Evolutionary conservation across 345 rosid species (phyloP).

Genomic region (Eucalyptus leucophloia): DNA sequence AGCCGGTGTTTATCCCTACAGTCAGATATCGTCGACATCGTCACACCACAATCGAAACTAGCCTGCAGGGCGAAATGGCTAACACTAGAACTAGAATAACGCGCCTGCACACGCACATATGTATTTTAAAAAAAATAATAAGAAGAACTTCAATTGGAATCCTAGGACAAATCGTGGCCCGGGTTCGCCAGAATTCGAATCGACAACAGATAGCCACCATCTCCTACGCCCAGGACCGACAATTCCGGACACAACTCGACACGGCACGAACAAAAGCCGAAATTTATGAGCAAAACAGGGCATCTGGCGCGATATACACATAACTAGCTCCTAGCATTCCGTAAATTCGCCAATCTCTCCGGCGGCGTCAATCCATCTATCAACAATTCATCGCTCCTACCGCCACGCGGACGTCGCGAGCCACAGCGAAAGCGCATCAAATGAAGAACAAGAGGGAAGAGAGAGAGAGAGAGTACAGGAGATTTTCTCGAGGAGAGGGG

Average conservation of each 20-base stretch:
- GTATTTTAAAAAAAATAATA: not conserved
- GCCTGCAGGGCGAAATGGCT: not conserved
- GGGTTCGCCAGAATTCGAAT: not conserved
- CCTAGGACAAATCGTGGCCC: not conserved
- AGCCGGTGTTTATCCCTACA: conserved; percentile 74
- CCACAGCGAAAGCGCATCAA: not conserved
- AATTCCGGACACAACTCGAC: not conserved
- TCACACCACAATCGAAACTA: not conserved
- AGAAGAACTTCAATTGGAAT: not conserved
- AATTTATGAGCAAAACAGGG: not conserved
- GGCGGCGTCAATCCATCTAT: not conserved
- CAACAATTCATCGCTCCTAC: not conserved
- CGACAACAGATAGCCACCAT: not conserved
- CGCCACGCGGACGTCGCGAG: not conserved
- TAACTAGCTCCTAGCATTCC: not conserved
- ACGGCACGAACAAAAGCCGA: not conserved
- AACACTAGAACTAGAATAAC: not conserved
- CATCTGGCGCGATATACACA: not conserved
- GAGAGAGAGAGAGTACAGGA: conserved; percentile 34
- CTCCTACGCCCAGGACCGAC: not conserved
- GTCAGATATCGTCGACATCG: not conserved
- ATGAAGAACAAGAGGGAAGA: not conserved
- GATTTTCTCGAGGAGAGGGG: conserved; percentile 66
- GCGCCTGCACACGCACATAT: no score
- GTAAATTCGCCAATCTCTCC: not conserved